Evolutionary conservation across 78 protist genomes (phyloP), one percentile per base, ranked within the genome.

Genomic region (Blattamonas nauphoetae): DNA sequence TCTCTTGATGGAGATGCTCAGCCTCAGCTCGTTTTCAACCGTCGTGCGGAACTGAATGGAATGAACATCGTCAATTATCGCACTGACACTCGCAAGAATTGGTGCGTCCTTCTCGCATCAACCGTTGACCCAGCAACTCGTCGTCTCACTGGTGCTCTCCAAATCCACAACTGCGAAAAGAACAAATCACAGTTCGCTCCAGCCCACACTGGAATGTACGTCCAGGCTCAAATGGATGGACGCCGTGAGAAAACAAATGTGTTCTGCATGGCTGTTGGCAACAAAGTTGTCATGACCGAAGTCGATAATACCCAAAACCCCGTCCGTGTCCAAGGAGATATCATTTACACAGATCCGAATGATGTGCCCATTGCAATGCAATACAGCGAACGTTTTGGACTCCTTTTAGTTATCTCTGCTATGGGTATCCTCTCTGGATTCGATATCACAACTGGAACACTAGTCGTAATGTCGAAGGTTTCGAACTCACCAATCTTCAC

Each of bases 351-450:
- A 85, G 95, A 93, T 6, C 92, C 95, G 6, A 78, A 45, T 36
- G 99, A 98, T 87, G 97, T 98, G 94, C 98, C 99, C 6, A 97
- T 98, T 5, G 95, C 98, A 81, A 94, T 97, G 97, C 96, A 95
- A 80, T 38, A 91, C 84, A 78, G 91, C 45, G 93, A 89, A 0
- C 36, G 92, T 91, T 92, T 92, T 86, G 94, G 94, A 43, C 83
- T 95, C 43, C 43, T 96, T 89, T 97, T 83, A 92, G 44, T 97
- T 89, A 86, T 98, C 90, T 95, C 98, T 78, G 93, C 95, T 91
- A 78, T 89, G 78, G 99, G 99, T 41, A 93, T 91, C 94, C 41
- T 94, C 43, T 94, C 92, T 84, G 41, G 96, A 77, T 92, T 86
- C 87, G 98, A 97, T 91, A 44, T 98, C 33, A 94, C 91, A 85